Evolutionary conservation across 306 rosid species (phyloP).

Genomic region (Trifolium pratense): DNA sequence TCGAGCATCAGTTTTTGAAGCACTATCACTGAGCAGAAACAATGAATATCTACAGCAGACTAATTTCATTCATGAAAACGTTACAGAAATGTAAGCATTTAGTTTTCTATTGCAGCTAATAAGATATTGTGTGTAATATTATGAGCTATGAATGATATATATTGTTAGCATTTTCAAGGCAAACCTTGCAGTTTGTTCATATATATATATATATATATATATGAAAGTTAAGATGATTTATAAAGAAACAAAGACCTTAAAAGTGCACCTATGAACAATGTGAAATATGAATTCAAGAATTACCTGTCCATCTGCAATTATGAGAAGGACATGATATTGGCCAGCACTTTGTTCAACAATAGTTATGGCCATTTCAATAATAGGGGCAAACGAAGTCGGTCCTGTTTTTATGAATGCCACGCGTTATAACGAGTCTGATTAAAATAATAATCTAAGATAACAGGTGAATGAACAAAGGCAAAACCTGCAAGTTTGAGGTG

Average conservation of each 20-base stretch:
- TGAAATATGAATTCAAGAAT: slow-evolving; percentile 29
- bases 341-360: slow-evolving; percentile 84
- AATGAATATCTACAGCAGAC: slow-evolving; percentile 10
- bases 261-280: slow-evolving; percentile 12
- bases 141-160: neutral
- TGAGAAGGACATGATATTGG: slow-evolving; percentile 80
- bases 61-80: slow-evolving; percentile 8
- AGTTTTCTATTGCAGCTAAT: slow-evolving; percentile 15
- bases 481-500: slow-evolving; percentile 72
- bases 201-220: slow-evolving; percentile 5
- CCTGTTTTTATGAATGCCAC: slow-evolving; percentile 50
- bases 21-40: slow-evolving; percentile 21
- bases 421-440: slow-evolving; percentile 1
- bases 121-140: neutral
- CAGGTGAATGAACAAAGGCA: slow-evolving; percentile 1
- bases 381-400: slow-evolving; percentile 86
- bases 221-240: slow-evolving; percentile 22
- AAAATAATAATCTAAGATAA: neutral
- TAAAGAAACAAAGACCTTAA: slow-evolving; percentile 13
- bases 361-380: slow-evolving; percentile 79
- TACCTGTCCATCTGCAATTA: slow-evolving; percentile 91
- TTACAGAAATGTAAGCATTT: neutral
- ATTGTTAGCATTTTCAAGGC: neutral
- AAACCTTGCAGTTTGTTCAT: slow-evolving; percentile 21
- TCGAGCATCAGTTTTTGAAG: slow-evolving; percentile 30